Percentiles rank a stretch among this genome's conserved stretches.
Conservation (phyloP, 108 stramenopile genomes). For the Cyclotella sp. region DNA sequence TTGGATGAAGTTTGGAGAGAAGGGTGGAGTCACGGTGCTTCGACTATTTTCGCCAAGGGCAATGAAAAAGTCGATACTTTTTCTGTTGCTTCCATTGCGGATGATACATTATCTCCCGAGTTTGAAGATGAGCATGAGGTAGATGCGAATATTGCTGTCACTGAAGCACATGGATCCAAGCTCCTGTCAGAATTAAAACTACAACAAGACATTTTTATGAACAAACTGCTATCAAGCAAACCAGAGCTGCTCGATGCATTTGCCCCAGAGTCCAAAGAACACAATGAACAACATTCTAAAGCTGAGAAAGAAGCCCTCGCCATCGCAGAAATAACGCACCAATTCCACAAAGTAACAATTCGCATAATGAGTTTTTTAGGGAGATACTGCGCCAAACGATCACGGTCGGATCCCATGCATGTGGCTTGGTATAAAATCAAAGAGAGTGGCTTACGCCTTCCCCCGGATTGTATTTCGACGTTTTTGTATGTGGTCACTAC, state of each 20-base stretch:
- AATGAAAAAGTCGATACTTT: not conserved
- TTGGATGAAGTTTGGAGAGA: conserved; percentile 41
- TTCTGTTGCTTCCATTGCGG: too few species aligned
- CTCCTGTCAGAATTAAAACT: conserved; percentile 27
- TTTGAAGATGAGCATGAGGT: not conserved
- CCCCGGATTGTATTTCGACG: conserved; percentile 31
- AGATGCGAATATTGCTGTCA: not conserved
- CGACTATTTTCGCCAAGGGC: not conserved
- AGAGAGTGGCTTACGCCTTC: conserved; percentile 41
- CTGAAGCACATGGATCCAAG: conserved; percentile 15
- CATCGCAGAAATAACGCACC: not conserved
- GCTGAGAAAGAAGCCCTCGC: not conserved
- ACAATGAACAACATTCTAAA: not conserved
- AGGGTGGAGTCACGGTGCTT: conserved; percentile 29
- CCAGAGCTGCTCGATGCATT: not conserved
- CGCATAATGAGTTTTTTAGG: conserved; percentile 14
- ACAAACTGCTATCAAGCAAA: not conserved
- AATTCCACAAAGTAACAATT: conserved; percentile 27
- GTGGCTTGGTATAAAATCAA: conserved; percentile 56
- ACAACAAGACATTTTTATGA: conserved; percentile 35
- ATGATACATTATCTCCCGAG: not conserved
- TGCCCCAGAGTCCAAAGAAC: not conserved
- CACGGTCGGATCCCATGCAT: conserved; percentile 49
- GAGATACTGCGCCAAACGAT: conserved; percentile 48
- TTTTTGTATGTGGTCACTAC: conserved; percentile 47